phyloP scores from a whole-genome alignment of 2,329 filamentous ascomycete genomes.

The Rhynchosporium graminicola region DNA sequence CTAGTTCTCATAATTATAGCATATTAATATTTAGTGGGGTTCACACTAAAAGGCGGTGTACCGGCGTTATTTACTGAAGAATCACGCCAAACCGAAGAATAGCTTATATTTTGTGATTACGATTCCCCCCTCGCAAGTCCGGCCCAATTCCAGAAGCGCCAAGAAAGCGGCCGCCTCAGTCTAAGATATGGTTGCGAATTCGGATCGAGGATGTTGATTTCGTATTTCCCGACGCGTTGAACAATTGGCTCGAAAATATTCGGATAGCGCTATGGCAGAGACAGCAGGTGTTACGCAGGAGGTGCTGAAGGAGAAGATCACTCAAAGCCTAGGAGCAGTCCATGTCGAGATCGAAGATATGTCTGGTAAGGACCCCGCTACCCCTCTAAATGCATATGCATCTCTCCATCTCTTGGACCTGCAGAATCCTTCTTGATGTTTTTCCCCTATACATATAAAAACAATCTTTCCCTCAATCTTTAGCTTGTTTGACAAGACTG shows the following conservation, averaged over 20 bases:
- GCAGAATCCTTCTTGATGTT: no score
- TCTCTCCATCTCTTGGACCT: not conserved
- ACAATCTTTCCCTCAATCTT: not conserved
- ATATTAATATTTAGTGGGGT: no score
- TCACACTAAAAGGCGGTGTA: no score
- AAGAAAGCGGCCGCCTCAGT: slow-evolving; percentile 12
- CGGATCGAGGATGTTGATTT: not conserved
- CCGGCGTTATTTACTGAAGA: no score
- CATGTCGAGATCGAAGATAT: slow-evolving; percentile 90
- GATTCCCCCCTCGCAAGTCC: no score
- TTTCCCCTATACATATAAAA: no score
- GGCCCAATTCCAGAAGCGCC: not conserved
- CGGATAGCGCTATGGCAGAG: slow-evolving; percentile 49
- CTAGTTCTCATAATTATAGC: no score
- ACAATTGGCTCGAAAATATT: not conserved
- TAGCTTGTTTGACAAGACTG: not conserved
- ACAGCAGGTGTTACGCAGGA: slow-evolving; percentile 70
- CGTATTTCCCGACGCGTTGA: not conserved
- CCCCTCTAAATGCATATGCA: slow-evolving; percentile 21
- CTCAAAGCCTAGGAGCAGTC: slow-evolving; percentile 67
- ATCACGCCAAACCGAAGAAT: no score
- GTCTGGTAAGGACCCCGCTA: slow-evolving; percentile 63
- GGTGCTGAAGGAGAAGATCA: slow-evolving; percentile 67
- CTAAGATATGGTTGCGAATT: not conserved
- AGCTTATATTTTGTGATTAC: no score